phyloP scores from a whole-genome alignment of 108 stramenopile species.

The Stephanodiscus triporus region DNA sequence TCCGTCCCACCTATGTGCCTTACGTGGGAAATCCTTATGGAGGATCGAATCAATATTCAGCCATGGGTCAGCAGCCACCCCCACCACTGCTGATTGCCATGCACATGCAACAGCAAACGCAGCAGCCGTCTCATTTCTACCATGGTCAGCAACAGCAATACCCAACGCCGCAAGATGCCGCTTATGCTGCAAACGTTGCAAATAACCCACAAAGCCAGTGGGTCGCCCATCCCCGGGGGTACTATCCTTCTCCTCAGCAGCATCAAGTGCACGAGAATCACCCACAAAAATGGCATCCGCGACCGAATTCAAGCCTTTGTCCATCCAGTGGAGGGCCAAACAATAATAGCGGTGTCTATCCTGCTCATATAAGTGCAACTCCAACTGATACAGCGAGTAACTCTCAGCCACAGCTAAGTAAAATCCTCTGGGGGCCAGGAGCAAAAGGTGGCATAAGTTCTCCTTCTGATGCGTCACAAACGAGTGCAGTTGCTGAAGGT shows the following conservation, averaged over 20 bases:
- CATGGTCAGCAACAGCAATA: conserved; percentile 19
- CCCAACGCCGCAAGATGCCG: conserved; percentile 10
- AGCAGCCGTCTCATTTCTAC: conserved; percentile 18
- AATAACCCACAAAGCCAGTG: conserved; percentile 12
- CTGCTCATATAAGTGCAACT: conserved; percentile 4
- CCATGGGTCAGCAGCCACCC: conserved; percentile 19
- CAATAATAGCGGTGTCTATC: neutral
- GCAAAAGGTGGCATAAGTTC: neutral
- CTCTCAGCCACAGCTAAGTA: conserved; percentile 9
- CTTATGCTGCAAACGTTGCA: conserved; percentile 8
- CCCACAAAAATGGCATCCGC: conserved; percentile 6
- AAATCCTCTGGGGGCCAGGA: conserved; percentile 18
- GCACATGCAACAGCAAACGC: conserved; percentile 20
- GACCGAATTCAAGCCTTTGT: conserved; percentile 8
- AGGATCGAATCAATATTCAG: conserved; percentile 5
- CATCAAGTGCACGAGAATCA: conserved; percentile 15
- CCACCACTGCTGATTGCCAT: neutral
- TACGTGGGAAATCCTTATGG: conserved; percentile 17
- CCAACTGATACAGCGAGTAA: conserved; percentile 5
- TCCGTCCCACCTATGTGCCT: conserved; percentile 24
- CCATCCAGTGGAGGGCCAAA: neutral
- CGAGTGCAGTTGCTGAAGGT: conserved; percentile 2
- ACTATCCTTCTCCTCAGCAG: conserved; percentile 16
- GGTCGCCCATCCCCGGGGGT: conserved; percentile 15
- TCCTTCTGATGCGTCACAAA: neutral